phyloP scores from a whole-genome alignment of 73 alveolate species.

The Paramecium primaurelia region DNA sequence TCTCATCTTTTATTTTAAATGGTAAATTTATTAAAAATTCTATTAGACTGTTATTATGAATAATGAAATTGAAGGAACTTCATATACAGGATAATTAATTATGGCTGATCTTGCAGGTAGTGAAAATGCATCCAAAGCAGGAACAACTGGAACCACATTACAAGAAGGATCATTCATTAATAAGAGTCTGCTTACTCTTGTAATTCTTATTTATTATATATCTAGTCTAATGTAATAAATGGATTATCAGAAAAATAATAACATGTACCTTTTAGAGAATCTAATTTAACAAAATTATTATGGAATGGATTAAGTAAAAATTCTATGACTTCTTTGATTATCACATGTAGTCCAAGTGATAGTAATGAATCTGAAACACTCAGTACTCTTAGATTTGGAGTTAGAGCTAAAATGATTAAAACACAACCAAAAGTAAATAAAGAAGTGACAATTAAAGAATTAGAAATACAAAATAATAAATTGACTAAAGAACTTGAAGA shows the following conservation, averaged over 20 bases:
- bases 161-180: conserved; percentile 92
- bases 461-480: conserved; percentile 29
- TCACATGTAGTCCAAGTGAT: conserved; percentile 80
- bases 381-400: conserved; percentile 93
- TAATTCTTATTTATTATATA: neutral
- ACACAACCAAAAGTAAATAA: conserved; percentile 78
- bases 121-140: conserved; percentile 90
- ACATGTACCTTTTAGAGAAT: conserved; percentile 85
- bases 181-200: conserved; percentile 75
- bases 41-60: conserved; percentile 46
- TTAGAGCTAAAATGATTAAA: conserved; percentile 94
- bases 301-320: conserved; percentile 96
- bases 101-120: conserved; percentile 95
- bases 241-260: conserved; percentile 57
- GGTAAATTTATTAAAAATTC: neutral
- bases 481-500: neutral
- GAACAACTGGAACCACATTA: conserved; percentile 81
- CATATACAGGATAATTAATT: conserved; percentile 74
- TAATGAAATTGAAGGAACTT: conserved; percentile 52
- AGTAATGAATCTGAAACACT: conserved; percentile 91
- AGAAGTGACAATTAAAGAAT: conserved; percentile 76
- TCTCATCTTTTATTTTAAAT: conserved; percentile 76
- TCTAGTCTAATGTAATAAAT: conserved; percentile 48
- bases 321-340: conserved; percentile 90
- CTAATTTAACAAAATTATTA: conserved; percentile 94